A percentile compares a stretch with the other conserved stretches of the same genome.
Evolutionary conservation across 192 early-diverging fungal species (phyloP).

Genomic region (Coemansia sp.): DNA sequence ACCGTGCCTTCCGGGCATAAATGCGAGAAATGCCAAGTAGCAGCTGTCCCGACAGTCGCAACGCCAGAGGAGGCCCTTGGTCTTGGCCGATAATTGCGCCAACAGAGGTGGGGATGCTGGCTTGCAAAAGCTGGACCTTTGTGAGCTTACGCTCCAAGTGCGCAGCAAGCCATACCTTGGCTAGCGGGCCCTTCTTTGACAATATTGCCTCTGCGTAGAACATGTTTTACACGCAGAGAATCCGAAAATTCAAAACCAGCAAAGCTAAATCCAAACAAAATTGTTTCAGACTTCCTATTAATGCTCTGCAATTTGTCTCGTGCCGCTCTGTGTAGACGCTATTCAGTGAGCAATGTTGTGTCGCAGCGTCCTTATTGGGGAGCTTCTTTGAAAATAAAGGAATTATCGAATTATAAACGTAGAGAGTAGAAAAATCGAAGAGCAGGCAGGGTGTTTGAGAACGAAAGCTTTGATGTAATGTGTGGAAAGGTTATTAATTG

Average conservation of each 20-base stretch:
- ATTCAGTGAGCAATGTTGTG: no score
- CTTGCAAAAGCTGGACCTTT: constrained; percentile 90
- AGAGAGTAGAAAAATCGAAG: neutral
- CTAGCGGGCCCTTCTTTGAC: constrained; percentile 84
- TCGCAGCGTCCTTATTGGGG: no score
- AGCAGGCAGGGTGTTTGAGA: neutral
- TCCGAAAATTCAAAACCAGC: neutral
- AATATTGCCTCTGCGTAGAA: constrained; percentile 79
- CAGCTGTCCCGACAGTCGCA: constrained; percentile 94
- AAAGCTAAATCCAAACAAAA: neutral
- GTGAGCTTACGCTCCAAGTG: constrained; percentile 97
- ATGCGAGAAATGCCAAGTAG: constrained; percentile 93
- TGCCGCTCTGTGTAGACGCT: no score
- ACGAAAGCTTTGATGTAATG: neutral
- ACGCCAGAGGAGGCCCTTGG: constrained; percentile 79
- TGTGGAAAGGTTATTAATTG: neutral
- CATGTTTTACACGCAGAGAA: constrained; percentile 40
- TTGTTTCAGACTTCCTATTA: neutral
- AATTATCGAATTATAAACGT: neutral
- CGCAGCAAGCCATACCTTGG: constrained; percentile 97
- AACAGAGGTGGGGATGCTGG: constrained; percentile 87
- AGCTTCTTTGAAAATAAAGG: neutral
- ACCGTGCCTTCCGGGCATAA: constrained; percentile 94
- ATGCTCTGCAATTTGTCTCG: no score
- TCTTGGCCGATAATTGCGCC: constrained; percentile 79